Base-by-base conservation (phyloP, 345 rosid genomes). In the Populus ilicifolia region DNA sequence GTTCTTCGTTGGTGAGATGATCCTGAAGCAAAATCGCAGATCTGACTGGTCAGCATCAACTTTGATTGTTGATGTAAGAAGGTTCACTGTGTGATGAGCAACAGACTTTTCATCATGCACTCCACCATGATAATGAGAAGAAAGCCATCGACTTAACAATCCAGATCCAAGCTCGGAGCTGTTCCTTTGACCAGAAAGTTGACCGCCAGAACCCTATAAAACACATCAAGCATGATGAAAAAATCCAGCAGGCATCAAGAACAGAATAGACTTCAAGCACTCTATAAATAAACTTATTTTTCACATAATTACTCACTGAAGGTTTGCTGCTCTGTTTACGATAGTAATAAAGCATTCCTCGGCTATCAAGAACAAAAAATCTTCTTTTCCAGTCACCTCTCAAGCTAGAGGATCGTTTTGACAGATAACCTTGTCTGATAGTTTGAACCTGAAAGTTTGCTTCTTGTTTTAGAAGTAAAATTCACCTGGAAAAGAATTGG, bases 351-450 rank as follows among this genome's bases (percentile, higher is more conserved):
- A 96, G 88, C 97, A 96, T 88, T 78, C 99, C 99, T 25, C 99
- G 93, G 85, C 98, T 96, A 85, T 96, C 99, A 80, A 96, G 96
- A 78, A 96, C 99, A 89, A 96, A 96, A 88, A 96, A 96, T 73
- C 98, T 89, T 81, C 99, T 87, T 87, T 96, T 96, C 99, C 99
- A 96, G 88, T 96, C 98, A 83, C 97, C 99, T 87, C 98, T 93
- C 85, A 96, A 85, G 79, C 85, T 96, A 71, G 98, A 92, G 67
- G 98, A 96, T 27, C 98, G 92, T 83, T 96, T 96, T 81, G 98
- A 96, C 75, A 96, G 93, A 87, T 96, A 96, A 33, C 99, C 98
- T 84, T 94, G 99, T 66, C 99, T 90, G 69, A 96, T 96, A 23
- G 98, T 96, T 88, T 96, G 97, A 78, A 96, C 99, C 98, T 94